phyloP scores from a whole-genome alignment of 768 basidiomycete genomes.

The Auricularia cornea region DNA sequence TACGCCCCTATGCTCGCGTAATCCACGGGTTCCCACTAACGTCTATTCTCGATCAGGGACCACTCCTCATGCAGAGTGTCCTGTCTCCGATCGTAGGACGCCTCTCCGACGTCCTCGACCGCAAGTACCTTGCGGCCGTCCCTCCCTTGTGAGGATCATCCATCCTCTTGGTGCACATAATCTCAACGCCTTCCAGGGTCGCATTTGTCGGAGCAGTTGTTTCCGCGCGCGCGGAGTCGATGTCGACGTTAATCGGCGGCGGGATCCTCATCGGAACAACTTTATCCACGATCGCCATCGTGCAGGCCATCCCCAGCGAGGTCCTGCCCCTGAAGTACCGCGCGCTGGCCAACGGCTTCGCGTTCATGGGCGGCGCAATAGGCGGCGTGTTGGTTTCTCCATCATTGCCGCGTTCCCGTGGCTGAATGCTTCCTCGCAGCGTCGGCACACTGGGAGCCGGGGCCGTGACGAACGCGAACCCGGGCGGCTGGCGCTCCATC shows the following conservation, averaged over 20 bases:
- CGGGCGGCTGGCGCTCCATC: conserved; percentile 6
- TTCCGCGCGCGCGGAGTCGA: conserved; percentile 1
- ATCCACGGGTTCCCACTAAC: no score
- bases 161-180: no score
- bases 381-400: neutral
- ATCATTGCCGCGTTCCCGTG: neutral
- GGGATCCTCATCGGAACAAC: conserved; percentile 8
- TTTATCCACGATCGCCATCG: conserved; percentile 7
- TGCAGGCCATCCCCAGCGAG: conserved; percentile 9
- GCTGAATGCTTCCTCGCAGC: neutral
- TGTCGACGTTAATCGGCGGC: conserved; percentile 7
- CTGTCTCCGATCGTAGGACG: conserved; percentile 9
- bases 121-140: conserved; percentile 8
- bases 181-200: neutral
- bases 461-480: conserved; percentile 2
- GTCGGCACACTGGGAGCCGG: neutral
- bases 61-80: conserved; percentile 8
- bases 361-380: conserved; percentile 4
- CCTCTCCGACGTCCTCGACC: conserved; percentile 6
- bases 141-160: conserved; percentile 3
- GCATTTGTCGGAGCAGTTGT: conserved; percentile 7
- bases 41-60: conserved; percentile 4
- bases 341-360: conserved; percentile 7
- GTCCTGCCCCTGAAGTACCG: conserved; percentile 8
- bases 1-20: neutral